phyloP scores from a whole-genome alignment of 2,329 filamentous ascomycete genomes.

The Fusarium anguioides region DNA sequence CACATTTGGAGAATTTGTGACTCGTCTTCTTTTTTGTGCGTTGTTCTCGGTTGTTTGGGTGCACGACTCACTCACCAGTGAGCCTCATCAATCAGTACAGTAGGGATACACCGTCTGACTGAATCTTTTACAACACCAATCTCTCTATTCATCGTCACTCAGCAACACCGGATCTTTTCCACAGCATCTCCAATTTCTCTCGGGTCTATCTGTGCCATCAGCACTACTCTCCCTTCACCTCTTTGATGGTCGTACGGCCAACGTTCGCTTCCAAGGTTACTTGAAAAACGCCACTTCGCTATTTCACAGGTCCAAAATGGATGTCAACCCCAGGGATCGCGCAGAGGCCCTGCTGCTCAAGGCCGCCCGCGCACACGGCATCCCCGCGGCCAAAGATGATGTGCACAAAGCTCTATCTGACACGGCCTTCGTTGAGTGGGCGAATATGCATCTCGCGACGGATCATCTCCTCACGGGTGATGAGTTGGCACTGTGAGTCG shows the following conservation, averaged over 20 bases:
- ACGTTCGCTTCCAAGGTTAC: conserved; percentile 33
- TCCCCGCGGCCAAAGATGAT: conserved; percentile 50
- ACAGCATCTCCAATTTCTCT: not conserved
- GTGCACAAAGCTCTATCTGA: conserved; percentile 54
- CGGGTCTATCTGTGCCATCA: conserved; percentile 1
- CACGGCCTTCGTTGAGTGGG: conserved; percentile 59
- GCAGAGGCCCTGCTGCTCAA: conserved; percentile 51
- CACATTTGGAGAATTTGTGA: no score
- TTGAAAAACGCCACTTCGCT: conserved; percentile 50
- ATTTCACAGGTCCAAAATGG: conserved; percentile 48
- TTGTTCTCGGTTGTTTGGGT: not conserved
- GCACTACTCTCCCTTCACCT: not conserved
- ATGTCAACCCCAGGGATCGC: conserved; percentile 42
- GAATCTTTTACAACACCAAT: not conserved
- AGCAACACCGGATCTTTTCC: not conserved
- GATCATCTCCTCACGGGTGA: conserved; percentile 66
- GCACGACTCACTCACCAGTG: not conserved
- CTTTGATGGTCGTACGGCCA: not conserved
- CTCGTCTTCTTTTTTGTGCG: not conserved
- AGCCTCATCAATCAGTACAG: not conserved
- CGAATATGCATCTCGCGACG: conserved; percentile 57
- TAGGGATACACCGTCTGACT: conserved; percentile 12
- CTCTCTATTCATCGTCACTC: not conserved
- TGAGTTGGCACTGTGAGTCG: conserved; percentile 63
- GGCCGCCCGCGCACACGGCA: conserved; percentile 48